Evolutionary conservation across 805 yeast genomes (phyloP).

Genomic region (Saccharomycopsis lassenensis): DNA sequence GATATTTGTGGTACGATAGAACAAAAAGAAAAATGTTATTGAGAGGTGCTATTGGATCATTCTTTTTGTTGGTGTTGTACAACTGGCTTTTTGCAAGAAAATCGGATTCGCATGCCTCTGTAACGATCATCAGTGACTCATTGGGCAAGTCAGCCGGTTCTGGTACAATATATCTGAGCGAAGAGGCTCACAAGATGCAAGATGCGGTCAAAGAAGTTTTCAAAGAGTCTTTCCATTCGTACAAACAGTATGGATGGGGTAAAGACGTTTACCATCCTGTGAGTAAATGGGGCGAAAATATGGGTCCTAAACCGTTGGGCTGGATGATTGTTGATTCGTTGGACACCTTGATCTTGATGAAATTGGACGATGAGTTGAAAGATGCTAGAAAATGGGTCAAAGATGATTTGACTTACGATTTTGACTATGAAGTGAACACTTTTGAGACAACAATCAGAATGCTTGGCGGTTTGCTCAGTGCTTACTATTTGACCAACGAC

Average conservation of each 20-base stretch:
- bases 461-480: constrained; percentile 88
- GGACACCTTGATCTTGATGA: constrained; percentile 77
- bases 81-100: too few species aligned
- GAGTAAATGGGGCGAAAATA: constrained; percentile 49
- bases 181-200: constrained; percentile 35
- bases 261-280: constrained; percentile 67
- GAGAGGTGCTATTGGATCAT: constrained; percentile 35
- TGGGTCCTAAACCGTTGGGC: constrained; percentile 77
- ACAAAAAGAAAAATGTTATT: constrained; percentile 29
- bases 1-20: constrained; percentile 14
- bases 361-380: constrained; percentile 43
- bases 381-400: constrained; percentile 68
- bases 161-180: constrained; percentile 30
- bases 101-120: too few species aligned
- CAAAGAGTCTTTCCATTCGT: constrained; percentile 66
- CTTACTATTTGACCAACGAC: constrained; percentile 59
- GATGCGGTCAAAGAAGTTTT: constrained; percentile 56
- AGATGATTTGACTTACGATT: constrained; percentile 54
- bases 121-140: constrained; percentile 19
- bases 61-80: too few species aligned
- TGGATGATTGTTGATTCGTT: constrained; percentile 88
- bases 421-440: constrained; percentile 66
- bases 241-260: constrained; percentile 74
- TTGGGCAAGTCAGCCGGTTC: constrained; percentile 9
- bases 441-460: constrained; percentile 93